These are phyloP conservation scores for Ophiosphaerella narmari DNA, from an alignment of 2,329 filamentous ascomycete genomes.

Conservation along the genomic window DNA sequence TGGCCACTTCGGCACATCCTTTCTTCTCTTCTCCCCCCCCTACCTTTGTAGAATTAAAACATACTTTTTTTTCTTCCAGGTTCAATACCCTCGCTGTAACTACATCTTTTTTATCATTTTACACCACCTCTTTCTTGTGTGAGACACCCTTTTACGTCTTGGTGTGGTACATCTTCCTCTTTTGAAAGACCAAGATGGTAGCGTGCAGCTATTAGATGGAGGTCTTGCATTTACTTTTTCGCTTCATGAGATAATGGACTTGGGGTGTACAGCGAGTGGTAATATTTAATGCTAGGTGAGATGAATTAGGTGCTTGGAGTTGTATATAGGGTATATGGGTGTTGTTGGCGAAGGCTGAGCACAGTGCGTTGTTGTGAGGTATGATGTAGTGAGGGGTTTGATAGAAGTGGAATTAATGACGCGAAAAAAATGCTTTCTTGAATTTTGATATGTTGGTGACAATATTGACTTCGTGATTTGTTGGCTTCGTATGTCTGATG, in stretches of 20 bases:
- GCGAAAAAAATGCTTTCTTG: neutral
- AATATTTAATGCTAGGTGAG: constrained; percentile 1
- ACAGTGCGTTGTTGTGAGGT: too few relatives aligned
- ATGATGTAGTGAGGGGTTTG: too few relatives aligned
- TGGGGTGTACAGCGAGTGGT: constrained; percentile 1
- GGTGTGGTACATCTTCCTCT: neutral
- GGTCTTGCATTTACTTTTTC: too few relatives aligned
- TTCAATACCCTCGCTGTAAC: constrained; percentile 29
- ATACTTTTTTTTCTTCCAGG: neutral
- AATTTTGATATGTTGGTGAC: too few relatives aligned
- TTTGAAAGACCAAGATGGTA: neutral
- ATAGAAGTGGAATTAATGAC: too few relatives aligned
- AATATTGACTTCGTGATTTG: too few relatives aligned
- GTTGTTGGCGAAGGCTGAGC: too few relatives aligned
- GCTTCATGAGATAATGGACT: too few relatives aligned
- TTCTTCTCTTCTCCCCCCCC: neutral
- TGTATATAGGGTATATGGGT: neutral
- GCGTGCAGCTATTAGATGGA: neutral
- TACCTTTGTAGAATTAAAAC: constrained; percentile 14
- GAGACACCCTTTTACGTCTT: neutral
- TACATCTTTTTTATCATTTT: constrained; percentile 6
- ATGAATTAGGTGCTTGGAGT: neutral
- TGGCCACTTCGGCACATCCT: neutral
- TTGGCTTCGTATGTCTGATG: neutral
- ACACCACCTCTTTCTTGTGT: too few relatives aligned